A percentile compares a stretch with the other conserved stretches of the same genome.
Evolutionary conservation across 169 alveolate species (phyloP).

Genomic region (Besnoitia besnoiti): DNA sequence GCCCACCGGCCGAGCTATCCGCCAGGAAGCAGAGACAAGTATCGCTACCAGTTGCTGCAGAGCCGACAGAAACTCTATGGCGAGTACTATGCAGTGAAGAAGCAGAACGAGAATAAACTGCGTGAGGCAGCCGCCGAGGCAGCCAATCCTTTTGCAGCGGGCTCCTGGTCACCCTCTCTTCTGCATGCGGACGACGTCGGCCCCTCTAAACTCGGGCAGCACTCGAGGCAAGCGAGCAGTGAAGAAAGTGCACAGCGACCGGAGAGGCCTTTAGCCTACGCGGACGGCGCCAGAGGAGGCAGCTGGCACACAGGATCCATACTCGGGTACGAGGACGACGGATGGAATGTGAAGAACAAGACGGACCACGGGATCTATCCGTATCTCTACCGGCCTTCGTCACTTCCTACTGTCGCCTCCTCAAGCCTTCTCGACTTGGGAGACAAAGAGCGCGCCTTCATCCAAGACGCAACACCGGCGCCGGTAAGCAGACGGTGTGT

Average conservation of each 20-base stretch:
- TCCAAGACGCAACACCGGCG: slow-evolving; percentile 9
- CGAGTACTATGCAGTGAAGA: slow-evolving; percentile 8
- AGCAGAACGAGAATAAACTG: not conserved
- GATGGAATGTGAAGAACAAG: too few species aligned
- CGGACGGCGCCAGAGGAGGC: too few species aligned
- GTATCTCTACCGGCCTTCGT: not conserved
- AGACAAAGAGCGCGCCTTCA: not conserved
- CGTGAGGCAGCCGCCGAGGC: not conserved
- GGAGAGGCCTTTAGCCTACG: too few species aligned
- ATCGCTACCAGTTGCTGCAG: slow-evolving; percentile 22
- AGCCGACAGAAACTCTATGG: slow-evolving; percentile 26
- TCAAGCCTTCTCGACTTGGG: slow-evolving; percentile 8
- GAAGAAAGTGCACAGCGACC: too few species aligned
- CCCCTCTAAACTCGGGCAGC: too few species aligned
- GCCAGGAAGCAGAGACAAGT: slow-evolving; percentile 1
- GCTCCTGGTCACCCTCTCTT: not conserved
- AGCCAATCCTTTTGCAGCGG: not conserved
- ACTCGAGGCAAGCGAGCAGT: too few species aligned
- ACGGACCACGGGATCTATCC: not conserved
- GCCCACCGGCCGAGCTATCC: not conserved
- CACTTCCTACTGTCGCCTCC: slow-evolving; percentile 4
- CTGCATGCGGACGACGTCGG: too few species aligned
- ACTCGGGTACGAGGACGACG: too few species aligned
- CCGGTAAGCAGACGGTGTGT: not conserved
- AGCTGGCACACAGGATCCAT: too few species aligned